A percentile compares a stretch with the other conserved stretches of the same genome.
Conservation (phyloP, 1,284 basidiomycete genomes). For the Trichosporon inkin region DNA sequence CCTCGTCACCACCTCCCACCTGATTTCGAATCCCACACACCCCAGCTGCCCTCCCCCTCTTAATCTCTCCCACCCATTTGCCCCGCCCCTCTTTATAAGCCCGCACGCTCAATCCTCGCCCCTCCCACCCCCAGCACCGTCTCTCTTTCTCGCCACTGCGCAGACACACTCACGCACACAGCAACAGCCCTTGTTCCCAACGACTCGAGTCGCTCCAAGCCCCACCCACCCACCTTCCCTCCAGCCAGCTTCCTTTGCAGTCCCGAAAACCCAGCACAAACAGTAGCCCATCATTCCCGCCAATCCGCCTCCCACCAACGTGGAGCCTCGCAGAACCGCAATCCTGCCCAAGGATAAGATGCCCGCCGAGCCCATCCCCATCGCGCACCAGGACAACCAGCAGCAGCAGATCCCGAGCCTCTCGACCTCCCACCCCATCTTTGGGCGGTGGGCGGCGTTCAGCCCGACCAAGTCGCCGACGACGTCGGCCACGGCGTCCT, state of each 20-base stretch:
- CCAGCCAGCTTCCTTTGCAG: background rate
- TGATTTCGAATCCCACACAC: slow-evolving; percentile 1
- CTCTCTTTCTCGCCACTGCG: background rate
- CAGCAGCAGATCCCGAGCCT: background rate
- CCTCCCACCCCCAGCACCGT: background rate
- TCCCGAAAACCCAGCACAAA: background rate
- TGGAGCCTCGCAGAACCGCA: background rate
- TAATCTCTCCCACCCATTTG: slow-evolving; percentile 3
- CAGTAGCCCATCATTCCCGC: slow-evolving; percentile 4
- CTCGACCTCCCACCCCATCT: slow-evolving; percentile 4
- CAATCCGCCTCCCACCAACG: background rate
- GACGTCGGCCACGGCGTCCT: background rate
- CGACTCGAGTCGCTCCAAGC: background rate
- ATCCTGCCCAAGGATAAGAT: background rate
- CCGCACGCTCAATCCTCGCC: background rate
- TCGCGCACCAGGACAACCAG: background rate
- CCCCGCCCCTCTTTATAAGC: slow-evolving; percentile 1
- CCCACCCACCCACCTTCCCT: background rate
- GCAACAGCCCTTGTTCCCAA: background rate
- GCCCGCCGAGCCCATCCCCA: slow-evolving; percentile 7
- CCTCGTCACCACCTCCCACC: background rate
- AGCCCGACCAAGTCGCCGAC: background rate
- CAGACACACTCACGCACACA: background rate
- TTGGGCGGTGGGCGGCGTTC: slow-evolving; percentile 3
- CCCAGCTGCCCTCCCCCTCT: background rate